phyloP scores from a whole-genome alignment of 805 yeast genomes.

The Saturnispora besseyi region DNA sequence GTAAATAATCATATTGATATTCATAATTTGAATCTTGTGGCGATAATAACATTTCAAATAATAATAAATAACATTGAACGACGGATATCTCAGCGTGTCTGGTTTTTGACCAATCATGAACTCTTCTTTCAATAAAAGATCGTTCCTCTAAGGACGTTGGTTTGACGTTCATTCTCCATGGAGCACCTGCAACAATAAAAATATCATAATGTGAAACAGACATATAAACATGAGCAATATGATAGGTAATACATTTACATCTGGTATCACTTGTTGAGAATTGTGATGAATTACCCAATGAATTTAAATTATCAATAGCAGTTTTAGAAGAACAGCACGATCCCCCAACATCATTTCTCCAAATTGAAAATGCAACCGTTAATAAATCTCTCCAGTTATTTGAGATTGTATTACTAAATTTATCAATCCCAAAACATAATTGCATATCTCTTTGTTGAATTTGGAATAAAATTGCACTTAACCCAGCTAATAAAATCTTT shows the following conservation, averaged over 20 bases:
- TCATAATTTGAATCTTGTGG: constrained; percentile 40
- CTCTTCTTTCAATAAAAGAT: constrained; percentile 38
- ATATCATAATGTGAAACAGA: constrained; percentile 71
- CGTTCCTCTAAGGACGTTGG: constrained; percentile 43
- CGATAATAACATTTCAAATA: constrained; percentile 53
- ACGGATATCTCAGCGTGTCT: constrained; percentile 43
- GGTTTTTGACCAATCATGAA: constrained; percentile 44
- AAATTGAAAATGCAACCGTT: constrained; percentile 60
- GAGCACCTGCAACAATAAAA: constrained; percentile 74
- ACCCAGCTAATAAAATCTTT: constrained; percentile 56
- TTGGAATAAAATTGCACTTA: constrained; percentile 57
- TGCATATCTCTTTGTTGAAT: constrained; percentile 67
- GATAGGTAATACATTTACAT: constrained; percentile 61
- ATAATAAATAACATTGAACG: constrained; percentile 50
- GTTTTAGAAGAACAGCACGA: constrained; percentile 29
- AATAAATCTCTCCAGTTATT: constrained; percentile 64
- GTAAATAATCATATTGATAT: constrained; percentile 37
- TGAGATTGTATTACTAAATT: constrained; percentile 23
- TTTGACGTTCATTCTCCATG: constrained; percentile 64
- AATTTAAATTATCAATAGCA: constrained; percentile 25
- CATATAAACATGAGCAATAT: constrained; percentile 63
- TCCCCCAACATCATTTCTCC: constrained; percentile 43
- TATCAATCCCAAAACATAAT: constrained; percentile 38
- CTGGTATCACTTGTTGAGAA: constrained; percentile 34
- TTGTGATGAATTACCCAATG: constrained; percentile 23